Conservation (phyloP, 23 red algal species). For the Cyanidioschyzon merolae region DNA sequence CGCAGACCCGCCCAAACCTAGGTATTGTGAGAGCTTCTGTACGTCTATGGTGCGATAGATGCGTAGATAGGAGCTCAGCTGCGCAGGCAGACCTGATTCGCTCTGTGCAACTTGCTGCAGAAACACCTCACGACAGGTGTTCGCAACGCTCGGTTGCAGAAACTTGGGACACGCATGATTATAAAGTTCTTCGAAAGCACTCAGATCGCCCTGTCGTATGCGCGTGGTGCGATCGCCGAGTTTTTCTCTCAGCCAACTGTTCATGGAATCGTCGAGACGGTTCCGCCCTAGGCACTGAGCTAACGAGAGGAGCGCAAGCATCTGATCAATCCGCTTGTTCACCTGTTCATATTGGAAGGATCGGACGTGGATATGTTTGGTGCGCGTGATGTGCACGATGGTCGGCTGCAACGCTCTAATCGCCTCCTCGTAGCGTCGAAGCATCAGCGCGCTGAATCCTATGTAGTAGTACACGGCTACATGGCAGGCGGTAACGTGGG, state of each 20-base stretch:
- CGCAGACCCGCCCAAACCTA: conserved; percentile 39
- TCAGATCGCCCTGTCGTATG: conserved; percentile 66
- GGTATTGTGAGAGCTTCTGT: conserved; percentile 71
- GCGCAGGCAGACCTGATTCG: background rate
- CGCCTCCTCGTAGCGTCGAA: conserved; percentile 94
- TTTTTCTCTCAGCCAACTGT: conserved; percentile 62
- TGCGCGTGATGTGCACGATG: conserved; percentile 60
- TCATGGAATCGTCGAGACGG: conserved; percentile 79
- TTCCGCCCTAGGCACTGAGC: conserved; percentile 50
- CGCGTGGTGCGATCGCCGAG: conserved; percentile 56
- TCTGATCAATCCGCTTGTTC: conserved; percentile 95
- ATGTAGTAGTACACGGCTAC: conserved; percentile 95
- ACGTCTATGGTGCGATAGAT: conserved; percentile 84
- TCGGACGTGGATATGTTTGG: conserved; percentile 83
- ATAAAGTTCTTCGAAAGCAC: conserved; percentile 71
- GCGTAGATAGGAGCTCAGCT: conserved; percentile 64
- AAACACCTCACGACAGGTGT: conserved; percentile 58
- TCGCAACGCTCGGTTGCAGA: conserved; percentile 55
- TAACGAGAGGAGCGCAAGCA: conserved; percentile 70
- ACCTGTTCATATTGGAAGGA: conserved; percentile 98
- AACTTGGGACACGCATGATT: conserved; percentile 90
- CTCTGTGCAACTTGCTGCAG: conserved; percentile 39
- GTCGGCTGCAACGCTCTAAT: conserved; percentile 58
- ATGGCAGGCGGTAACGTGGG: conserved; percentile 95
- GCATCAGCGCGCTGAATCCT: conserved; percentile 89